These are phyloP conservation scores for Rhodotorula taiwanensis DNA, from an alignment of 768 basidiomycete genomes.

Conservation along the genomic window DNA sequence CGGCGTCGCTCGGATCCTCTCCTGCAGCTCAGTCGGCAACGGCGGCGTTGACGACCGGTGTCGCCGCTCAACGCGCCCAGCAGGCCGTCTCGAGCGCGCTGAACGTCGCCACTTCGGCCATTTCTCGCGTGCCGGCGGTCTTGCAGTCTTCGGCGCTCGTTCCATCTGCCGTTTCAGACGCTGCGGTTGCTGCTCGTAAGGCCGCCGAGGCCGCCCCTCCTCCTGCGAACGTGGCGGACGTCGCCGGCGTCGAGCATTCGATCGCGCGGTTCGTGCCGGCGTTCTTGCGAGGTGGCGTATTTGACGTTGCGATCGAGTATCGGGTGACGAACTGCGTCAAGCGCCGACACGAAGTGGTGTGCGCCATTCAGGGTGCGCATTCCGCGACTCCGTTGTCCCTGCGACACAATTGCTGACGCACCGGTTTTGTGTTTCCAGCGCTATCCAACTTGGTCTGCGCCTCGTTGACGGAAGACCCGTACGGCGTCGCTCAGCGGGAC, in stretches of 20 bases:
- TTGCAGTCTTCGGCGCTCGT: constrained; percentile 19
- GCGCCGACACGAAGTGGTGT: constrained; percentile 9
- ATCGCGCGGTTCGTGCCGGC: constrained; percentile 15
- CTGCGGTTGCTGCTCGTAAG: neutral
- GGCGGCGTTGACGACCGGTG: neutral
- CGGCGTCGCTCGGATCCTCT: constrained; percentile 1
- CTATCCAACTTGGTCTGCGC: constrained; percentile 62
- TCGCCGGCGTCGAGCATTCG: constrained; percentile 9
- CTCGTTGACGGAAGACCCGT: constrained; percentile 71
- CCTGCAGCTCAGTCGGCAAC: neutral
- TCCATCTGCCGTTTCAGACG: neutral
- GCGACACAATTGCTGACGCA: neutral
- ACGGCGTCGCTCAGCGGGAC: constrained; percentile 76
- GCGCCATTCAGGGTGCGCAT: constrained; percentile 32
- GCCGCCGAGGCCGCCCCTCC: neutral
- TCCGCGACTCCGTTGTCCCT: too few relatives aligned
- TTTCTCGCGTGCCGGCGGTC: constrained; percentile 28
- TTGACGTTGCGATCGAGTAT: constrained; percentile 13
- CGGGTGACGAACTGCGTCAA: constrained; percentile 6
- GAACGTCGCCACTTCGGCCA: neutral
- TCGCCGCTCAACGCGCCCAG: neutral
- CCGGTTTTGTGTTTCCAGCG: constrained; percentile 50
- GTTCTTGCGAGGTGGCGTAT: neutral
- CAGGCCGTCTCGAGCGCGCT: constrained; percentile 17
- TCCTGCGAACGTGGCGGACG: constrained; percentile 1